Percentiles rank a stretch among this genome's conserved stretches.
phyloP scores from a whole-genome alignment of 2,329 filamentous ascomycete genomes.

The Alternaria atra region DNA sequence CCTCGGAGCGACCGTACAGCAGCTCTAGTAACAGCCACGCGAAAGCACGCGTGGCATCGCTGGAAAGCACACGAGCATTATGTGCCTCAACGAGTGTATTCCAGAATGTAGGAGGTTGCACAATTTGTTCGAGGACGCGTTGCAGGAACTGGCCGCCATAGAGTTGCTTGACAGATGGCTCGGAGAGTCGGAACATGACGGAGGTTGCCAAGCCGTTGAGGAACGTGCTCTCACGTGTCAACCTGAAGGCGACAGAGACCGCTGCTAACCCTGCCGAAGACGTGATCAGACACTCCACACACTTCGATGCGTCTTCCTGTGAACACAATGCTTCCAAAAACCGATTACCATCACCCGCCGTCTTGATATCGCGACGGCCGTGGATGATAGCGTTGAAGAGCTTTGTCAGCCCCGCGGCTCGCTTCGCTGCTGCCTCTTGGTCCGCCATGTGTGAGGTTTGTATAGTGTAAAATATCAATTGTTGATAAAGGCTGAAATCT shows the following conservation, averaged over 20 bases:
- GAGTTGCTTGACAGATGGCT: slow-evolving; percentile 59
- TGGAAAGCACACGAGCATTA: slow-evolving; percentile 31
- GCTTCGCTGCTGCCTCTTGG: slow-evolving; percentile 30
- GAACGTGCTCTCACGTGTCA: slow-evolving; percentile 56
- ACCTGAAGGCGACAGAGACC: slow-evolving; percentile 55
- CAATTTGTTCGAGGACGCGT: slow-evolving; percentile 57
- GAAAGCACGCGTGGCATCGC: slow-evolving; percentile 41
- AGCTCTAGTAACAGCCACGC: slow-evolving; percentile 59
- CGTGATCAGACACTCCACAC: slow-evolving; percentile 49
- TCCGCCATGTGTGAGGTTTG: slow-evolving; percentile 24
- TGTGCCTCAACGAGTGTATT: slow-evolving; percentile 53
- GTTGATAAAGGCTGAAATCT: background rate
- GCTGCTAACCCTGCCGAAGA: slow-evolving; percentile 37
- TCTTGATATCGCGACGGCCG: slow-evolving; percentile 52
- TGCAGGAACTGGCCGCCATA: slow-evolving; percentile 61
- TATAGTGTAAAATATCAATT: background rate
- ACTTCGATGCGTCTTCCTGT: slow-evolving; percentile 53
- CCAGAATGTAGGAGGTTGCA: slow-evolving; percentile 66
- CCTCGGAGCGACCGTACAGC: slow-evolving; percentile 49
- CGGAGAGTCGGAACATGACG: slow-evolving; percentile 51
- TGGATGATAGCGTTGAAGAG: slow-evolving; percentile 54
- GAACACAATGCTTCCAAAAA: slow-evolving; percentile 61
- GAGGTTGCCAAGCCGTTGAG: slow-evolving; percentile 52
- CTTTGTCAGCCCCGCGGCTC: slow-evolving; percentile 46
- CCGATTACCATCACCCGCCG: slow-evolving; percentile 51